Base-by-base conservation (phyloP, 1,284 basidiomycete genomes). In the Leccinum fuscescens region DNA sequence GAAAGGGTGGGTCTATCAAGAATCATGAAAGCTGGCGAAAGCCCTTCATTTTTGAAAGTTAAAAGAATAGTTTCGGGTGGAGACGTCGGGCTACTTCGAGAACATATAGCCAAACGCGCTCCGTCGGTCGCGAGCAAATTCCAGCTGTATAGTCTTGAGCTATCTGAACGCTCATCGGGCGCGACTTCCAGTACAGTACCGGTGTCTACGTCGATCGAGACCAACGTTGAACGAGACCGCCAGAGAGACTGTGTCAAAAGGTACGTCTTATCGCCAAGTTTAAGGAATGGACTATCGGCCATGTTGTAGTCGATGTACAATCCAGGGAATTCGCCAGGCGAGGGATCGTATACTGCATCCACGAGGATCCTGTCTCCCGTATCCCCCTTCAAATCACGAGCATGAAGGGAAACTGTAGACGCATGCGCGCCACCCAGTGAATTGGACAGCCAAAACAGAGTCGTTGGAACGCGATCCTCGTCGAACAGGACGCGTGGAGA, bases 371-470 rank as follows among this genome's bases (percentile, higher is more conserved):
- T 63, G 39, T 70, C 61, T 1, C 54, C 14, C 35, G 20, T 46
- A 14, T 58, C 58, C 11, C 44, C 44, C 22, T 61, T 58, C 33
- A 77, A 49, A 66, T 82, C 74, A n/a, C 78, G 68, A 4, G 72
- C 64, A 63, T 86, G 79, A 0, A 92, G 69, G 3, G 78, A 72
- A 0, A 82, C 78, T 8, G 86, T 86, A 0, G 83, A 82, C 5
- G 79, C 77, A 64, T 92, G 90, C 0, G 86, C 76, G 1, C 87
- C 88, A 0, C 86, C 86, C 4, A 78, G 71, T 3, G 76, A 69
- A 64, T 80, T 82, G 9, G 85, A 80, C 17, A 90, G 64, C 82
- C 84, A 90, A 44, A 86, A 70, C 3, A 88, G 61, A 66, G 55
- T 11, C 37, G 59, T 72, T 3, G 68, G 69, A 27, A 63, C 64